Conservation (phyloP, 73 alveolate genomes). For the Tetrahymena thermophila region DNA sequence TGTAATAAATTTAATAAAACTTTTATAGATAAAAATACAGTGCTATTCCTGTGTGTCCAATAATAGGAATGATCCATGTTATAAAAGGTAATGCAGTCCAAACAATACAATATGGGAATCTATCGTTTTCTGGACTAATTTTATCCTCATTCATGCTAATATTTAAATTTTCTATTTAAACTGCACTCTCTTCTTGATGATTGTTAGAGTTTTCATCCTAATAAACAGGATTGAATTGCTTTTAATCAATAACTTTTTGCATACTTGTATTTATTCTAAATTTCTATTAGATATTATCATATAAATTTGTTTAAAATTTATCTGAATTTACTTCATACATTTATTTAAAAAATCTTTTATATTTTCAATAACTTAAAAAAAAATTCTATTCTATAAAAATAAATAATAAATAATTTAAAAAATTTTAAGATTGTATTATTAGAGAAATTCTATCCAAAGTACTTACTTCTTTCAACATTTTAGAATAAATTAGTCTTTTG, state of each 20-base stretch:
- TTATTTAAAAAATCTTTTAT: too few relatives aligned
- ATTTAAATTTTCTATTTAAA: neutral
- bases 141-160: neutral
- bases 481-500: too few relatives aligned
- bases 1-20: neutral
- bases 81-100: slow-evolving; percentile 92
- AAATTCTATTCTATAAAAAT: too few relatives aligned
- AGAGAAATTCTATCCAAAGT: too few relatives aligned
- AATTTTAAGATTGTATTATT: too few relatives aligned
- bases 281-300: neutral
- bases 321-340: neutral
- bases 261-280: neutral
- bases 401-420: too few relatives aligned
- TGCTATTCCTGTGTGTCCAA: slow-evolving; percentile 93
- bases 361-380: too few relatives aligned
- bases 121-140: slow-evolving; percentile 2
- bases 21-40: neutral
- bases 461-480: too few relatives aligned
- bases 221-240: neutral
- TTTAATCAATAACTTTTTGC: neutral
- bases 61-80: slow-evolving; percentile 80
- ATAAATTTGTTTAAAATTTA: neutral
- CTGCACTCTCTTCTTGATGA: neutral
- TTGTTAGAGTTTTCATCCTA: neutral
- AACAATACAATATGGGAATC: slow-evolving; percentile 88